A percentile compares a stretch with the other conserved stretches of the same genome.
Conservation (phyloP, 2,329 filamentous ascomycete genomes). For the Dothideomycetes sp. region DNA sequence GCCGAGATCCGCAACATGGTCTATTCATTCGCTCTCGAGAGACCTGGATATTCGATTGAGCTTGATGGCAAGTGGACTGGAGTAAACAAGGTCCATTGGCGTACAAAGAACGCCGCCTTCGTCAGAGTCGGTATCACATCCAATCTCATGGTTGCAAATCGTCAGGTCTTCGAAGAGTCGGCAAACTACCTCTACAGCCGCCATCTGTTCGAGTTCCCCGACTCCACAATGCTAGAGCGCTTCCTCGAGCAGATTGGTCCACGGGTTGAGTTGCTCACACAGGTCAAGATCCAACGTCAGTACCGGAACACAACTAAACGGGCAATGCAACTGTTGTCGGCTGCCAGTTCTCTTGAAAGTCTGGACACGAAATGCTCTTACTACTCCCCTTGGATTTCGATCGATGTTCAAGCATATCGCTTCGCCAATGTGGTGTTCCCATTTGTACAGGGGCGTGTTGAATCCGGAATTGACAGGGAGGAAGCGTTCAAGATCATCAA, state of each 20-base stretch:
- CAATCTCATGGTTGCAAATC: conserved; percentile 1
- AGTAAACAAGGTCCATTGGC: not conserved
- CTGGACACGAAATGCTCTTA: not conserved
- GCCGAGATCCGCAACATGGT: conserved; percentile 19
- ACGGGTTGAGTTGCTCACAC: not conserved
- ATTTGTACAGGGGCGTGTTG: not conserved
- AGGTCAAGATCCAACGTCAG: not conserved
- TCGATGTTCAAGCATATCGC: not conserved
- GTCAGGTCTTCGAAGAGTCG: not conserved
- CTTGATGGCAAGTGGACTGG: not conserved
- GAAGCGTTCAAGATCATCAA: not conserved
- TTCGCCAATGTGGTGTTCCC: not conserved
- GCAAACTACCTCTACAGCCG: conserved; percentile 4
- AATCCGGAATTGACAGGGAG: not conserved
- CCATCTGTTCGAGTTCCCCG: not conserved
- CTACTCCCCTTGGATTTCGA: not conserved
- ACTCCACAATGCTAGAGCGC: not conserved
- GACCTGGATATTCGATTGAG: not conserved
- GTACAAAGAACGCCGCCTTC: too few relatives aligned
- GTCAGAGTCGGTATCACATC: not conserved
- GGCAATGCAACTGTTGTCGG: not conserved
- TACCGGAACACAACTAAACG: not conserved
- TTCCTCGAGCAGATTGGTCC: conserved; percentile 4
- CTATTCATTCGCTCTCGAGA: conserved; percentile 13
- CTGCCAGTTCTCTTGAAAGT: not conserved